Base-by-base conservation (phyloP, 23 red algal genomes). In the Gracilaria domingensis region DNA sequence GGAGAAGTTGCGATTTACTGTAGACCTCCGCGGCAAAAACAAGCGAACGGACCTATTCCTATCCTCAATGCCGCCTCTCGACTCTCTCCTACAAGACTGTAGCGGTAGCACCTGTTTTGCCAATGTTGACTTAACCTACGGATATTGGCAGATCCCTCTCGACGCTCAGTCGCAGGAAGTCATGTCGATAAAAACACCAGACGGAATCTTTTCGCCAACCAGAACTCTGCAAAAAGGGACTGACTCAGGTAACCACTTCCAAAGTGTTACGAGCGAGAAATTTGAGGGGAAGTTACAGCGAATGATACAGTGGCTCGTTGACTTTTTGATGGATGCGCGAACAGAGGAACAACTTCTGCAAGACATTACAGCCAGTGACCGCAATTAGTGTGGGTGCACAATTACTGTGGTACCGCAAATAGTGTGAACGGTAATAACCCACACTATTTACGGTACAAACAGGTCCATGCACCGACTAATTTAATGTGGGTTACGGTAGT, bases 161-260 rank as follows among this genome's bases (percentile, higher is more conserved):
- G 72, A 90, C 51, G 17, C 40, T 20, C 23, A 4, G 1, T 90
- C 73, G 36, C 86, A 90, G 40, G 35, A 79, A 30, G 42, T 81
- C 26, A 66, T 79, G 73, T 66, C 73, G 0, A 65, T 90, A 26
- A 53, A 80, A 26, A 81, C 73, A 4, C 86, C 86, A 23, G 13
- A 36, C 12, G 86, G 23, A 66, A 57, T 90, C 20, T 90, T 67
- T 2, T 67, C 72, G 12, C 86, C 73, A 4, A 90, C 73, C 12
- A 80, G 75, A 21, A 70, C 64, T 0, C n/a, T 88, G 42, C 67
- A 50, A 28, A 44, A 30, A 13, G 70, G 45, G 13, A 78, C 45
- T 5, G 85, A 88, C 69, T 88, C 66, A 20, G 85, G 67, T 30
- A 88, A 88, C 69, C 85, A 78, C 33, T 88, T 78, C 35, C 85